Conservation (phyloP, 164 flowering plant genomes). For the Berberis thunbergii region DNA sequence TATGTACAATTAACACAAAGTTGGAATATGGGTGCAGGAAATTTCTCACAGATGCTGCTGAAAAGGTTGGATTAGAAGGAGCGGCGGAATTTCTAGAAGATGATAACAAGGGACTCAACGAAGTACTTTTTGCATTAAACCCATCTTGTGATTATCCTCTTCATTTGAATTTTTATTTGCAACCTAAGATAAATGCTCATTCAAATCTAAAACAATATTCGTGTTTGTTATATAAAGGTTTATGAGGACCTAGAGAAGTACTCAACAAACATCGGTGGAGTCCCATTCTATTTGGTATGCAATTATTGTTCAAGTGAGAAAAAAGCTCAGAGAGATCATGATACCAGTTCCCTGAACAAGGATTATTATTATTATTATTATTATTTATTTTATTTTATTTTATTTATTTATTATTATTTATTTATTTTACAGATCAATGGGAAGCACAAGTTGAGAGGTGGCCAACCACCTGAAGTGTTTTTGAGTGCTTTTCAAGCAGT, state of each 20-base stretch:
- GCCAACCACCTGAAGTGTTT: constrained; percentile 76
- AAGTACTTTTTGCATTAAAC: constrained; percentile 26
- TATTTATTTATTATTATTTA: neutral
- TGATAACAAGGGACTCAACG: constrained; percentile 52
- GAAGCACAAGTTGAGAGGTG: constrained; percentile 64
- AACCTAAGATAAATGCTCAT: neutral
- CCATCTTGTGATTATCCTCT: neutral
- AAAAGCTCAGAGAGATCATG: too few species aligned
- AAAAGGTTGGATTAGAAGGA: constrained; percentile 72
- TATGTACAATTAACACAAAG: neutral
- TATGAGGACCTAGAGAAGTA: constrained; percentile 52
- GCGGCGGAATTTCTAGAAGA: constrained; percentile 76
- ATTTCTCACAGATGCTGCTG: constrained; percentile 65
- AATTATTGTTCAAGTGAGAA: too few species aligned
- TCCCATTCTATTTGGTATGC: constrained; percentile 71
- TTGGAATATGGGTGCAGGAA: constrained; percentile 36
- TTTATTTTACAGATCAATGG: constrained; percentile 58
- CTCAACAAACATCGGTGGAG: constrained; percentile 56
- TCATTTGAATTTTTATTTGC: neutral
- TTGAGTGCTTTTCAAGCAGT: constrained; percentile 54
- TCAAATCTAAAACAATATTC: constrained; percentile 8
- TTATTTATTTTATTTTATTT: too few species aligned
- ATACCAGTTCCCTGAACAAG: too few species aligned
- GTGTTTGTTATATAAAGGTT: constrained; percentile 35
- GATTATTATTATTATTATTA: too few species aligned